phyloP scores from a whole-genome alignment of 257 asterid species.

The Solanum appendiculatum region DNA sequence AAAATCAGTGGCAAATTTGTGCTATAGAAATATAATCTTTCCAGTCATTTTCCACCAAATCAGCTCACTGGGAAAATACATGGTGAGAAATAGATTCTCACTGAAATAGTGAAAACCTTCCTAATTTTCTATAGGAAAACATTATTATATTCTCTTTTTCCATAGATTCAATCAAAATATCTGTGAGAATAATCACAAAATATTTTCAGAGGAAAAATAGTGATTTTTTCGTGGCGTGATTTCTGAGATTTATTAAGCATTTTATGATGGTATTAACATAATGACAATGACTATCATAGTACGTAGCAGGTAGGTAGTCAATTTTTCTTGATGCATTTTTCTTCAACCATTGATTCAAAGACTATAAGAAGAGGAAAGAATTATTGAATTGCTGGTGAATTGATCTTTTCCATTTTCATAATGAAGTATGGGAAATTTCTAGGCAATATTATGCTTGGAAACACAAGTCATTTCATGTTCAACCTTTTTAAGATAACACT shows the following conservation, averaged over 20 bases:
- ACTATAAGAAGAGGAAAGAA: background rate
- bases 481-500: background rate
- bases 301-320: background rate
- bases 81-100: background rate
- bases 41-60: no score
- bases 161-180: background rate
- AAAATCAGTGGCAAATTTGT: background rate
- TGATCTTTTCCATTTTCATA: background rate
- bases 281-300: background rate
- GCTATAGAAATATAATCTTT: background rate
- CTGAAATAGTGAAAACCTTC: background rate
- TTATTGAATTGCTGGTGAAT: background rate
- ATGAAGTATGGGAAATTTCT: background rate
- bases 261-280: background rate
- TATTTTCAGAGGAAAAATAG: background rate
- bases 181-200: background rate
- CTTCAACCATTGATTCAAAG: background rate
- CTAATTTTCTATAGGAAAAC: background rate
- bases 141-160: no score
- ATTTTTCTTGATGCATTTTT: background rate
- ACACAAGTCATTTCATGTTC: background rate
- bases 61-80: background rate
- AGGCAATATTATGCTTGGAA: background rate
- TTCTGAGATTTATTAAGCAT: background rate
- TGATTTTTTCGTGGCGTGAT: background rate